A percentile compares a stretch with the other conserved stretches of the same genome.
phyloP scores from a whole-genome alignment of 2,329 filamentous ascomycete genomes.

The Colletotrichum sp. region DNA sequence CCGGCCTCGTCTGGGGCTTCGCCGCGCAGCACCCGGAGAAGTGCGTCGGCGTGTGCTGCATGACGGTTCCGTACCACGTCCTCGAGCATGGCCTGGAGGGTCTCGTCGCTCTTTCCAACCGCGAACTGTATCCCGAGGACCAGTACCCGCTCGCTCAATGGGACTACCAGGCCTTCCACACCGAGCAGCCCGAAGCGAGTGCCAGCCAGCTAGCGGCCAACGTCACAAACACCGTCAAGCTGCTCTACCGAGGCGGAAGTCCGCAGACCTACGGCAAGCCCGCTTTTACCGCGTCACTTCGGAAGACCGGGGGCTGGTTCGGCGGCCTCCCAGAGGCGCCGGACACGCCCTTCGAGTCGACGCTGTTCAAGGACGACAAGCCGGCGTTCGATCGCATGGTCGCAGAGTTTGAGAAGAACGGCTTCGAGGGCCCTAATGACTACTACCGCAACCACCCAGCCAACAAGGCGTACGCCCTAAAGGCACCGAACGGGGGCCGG shows the following conservation, averaged over 20 bases:
- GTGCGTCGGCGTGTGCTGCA: slow-evolving; percentile 25
- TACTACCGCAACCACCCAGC: slow-evolving; percentile 45
- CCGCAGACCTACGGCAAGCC: slow-evolving; percentile 1
- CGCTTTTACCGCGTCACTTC: neutral
- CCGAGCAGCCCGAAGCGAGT: slow-evolving; percentile 28
- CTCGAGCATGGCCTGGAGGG: slow-evolving; percentile 44
- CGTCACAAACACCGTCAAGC: slow-evolving; percentile 18
- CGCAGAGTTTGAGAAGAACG: slow-evolving; percentile 88
- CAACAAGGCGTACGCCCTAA: slow-evolving; percentile 41
- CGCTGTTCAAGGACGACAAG: neutral
- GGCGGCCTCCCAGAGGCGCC: slow-evolving; percentile 3
- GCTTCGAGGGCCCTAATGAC: slow-evolving; percentile 57
- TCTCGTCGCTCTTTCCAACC: slow-evolving; percentile 39
- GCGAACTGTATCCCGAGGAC: slow-evolving; percentile 48
- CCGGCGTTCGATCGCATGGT: slow-evolving; percentile 75
- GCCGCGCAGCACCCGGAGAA: slow-evolving; percentile 31
- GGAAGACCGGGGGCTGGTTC: slow-evolving; percentile 23
- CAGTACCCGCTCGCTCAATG: slow-evolving; percentile 39
- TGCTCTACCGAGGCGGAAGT: neutral
- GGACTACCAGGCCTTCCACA: slow-evolving; percentile 33
- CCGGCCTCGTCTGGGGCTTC: slow-evolving; percentile 28
- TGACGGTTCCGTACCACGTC: slow-evolving; percentile 44
- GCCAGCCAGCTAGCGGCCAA: slow-evolving; percentile 22
- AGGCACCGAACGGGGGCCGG: slow-evolving; percentile 28
- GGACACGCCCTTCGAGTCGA: neutral